A percentile compares a stretch with the other conserved stretches of the same genome.
Evolutionary conservation across 257 asterid species (phyloP).

Genomic region (Mitragyna speciosa): DNA sequence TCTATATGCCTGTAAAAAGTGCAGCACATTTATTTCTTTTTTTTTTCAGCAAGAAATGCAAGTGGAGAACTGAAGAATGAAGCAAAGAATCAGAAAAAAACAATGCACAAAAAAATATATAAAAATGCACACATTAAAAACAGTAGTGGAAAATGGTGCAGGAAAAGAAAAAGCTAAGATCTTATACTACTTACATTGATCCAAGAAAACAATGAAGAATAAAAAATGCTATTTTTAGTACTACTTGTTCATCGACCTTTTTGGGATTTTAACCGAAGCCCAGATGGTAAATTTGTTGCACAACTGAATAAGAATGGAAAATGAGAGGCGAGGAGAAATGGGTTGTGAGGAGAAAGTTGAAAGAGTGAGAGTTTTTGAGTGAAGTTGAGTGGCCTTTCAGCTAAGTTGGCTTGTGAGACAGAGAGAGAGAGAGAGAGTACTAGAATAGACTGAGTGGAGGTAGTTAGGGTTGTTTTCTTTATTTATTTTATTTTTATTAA

Average conservation of each 20-base stretch:
- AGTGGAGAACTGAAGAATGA: constrained; percentile 17
- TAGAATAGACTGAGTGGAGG: constrained; percentile 17
- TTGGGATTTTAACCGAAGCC: neutral
- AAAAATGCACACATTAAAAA: neutral
- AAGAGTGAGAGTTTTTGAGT: neutral
- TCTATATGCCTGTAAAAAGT: neutral
- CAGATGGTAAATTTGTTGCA: constrained; percentile 3
- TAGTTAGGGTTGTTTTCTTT: constrained; percentile 18
- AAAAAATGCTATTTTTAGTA: neutral
- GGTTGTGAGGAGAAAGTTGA: neutral
- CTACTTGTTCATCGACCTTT: constrained; percentile 11
- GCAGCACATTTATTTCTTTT: neutral
- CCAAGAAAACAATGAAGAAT: constrained; percentile 38
- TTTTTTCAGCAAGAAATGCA: neutral
- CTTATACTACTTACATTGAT: constrained; percentile 40
- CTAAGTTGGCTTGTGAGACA: neutral
- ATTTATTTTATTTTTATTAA: too few relatives aligned
- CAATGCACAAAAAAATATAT: neutral
- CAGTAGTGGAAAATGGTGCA: neutral
- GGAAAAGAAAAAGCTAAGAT: constrained; percentile 34
- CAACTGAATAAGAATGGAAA: neutral
- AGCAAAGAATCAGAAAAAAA: constrained; percentile 26
- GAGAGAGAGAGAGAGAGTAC: neutral
- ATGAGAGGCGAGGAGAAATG: neutral
- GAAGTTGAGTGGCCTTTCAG: neutral